Base-by-base conservation (phyloP, 768 basidiomycete genomes). In the Gloeopeniophorella convolvens region DNA sequence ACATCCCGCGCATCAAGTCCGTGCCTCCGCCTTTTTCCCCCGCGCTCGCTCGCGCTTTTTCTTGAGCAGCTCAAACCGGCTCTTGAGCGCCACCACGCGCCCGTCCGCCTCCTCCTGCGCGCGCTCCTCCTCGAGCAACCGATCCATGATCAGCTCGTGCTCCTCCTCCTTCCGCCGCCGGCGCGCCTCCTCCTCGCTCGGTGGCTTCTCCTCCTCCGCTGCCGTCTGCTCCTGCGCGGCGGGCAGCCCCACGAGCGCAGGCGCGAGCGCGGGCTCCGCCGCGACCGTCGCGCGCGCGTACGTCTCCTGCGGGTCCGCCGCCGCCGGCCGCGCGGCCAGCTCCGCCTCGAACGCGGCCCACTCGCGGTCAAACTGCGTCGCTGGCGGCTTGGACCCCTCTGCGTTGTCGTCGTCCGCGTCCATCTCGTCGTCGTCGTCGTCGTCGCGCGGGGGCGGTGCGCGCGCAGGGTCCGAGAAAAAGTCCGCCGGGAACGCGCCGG, bases 61-160 rank as follows among this genome's bases (percentile, higher is more conserved):
- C 62, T 71, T 72, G 48, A 90, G 64, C 9, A 77, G 73, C 47
- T 83, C 85, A 28, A 91, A 60, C 58, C 74, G 75, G 37, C 68
- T 77, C 67, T 83, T 89, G 68, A 91, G 73, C 35, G 74, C 58
- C 8, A 63, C 62, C 9, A 89, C 88, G 45, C 79, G 80, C 69
- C 80, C 80, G 62, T 92, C 89, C 5, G 88, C 89, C 62, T 91
- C 89, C 62, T 92, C 89, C 69, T 92, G 89, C 27, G 82, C 83
- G 48, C 81, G 75, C 64, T 92, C 89, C 68, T 92, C 89, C 26
- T 90, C 89, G 63, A 89, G 51, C 40, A 91, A 65, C 47, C 89
- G 75, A 66, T 90, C 89, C 83, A 91, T 86, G 36, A 91, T 90
- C 51, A 90, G 66, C 58, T 91, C 88, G 42, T 78, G 73, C 46